A percentile compares a stretch with the other conserved stretches of the same genome.
Evolutionary conservation across 495 filamentous ascomycete genomes (phyloP).

Genomic region (Halenospora varia): DNA sequence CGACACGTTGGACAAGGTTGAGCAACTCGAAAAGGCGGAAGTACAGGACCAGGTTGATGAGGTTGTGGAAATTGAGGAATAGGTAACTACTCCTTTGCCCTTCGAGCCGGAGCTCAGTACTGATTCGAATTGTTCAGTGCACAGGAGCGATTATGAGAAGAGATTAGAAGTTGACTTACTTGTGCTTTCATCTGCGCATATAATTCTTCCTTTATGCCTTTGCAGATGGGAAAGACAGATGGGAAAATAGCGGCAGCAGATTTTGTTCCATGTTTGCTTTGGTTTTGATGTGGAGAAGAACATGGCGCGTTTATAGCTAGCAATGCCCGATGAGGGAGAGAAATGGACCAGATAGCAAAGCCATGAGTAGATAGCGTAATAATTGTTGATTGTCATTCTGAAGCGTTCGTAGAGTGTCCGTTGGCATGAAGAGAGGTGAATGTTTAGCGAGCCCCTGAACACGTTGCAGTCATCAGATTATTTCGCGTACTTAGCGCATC

Average conservation of each 20-base stretch:
- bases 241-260: too few species aligned
- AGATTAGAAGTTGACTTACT: background rate
- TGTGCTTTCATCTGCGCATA: background rate
- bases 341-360: background rate
- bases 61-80: conserved; percentile 1
- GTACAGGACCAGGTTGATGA: background rate
- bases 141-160: background rate
- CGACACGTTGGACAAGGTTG: conserved; percentile 8
- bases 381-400: background rate
- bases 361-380: background rate
- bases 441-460: background rate
- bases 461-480: too few species aligned
- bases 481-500: too few species aligned
- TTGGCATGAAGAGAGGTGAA: background rate
- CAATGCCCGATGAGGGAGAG: background rate
- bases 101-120: background rate
- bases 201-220: background rate
- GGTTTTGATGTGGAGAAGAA: background rate
- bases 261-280: background rate
- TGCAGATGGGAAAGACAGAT: too few species aligned
- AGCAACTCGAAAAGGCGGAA: conserved; percentile 1
- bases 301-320: background rate
- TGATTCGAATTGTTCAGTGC: background rate
- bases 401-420: background rate
- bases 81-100: background rate